phyloP scores from a whole-genome alignment of 306 rosid species.

The Leucaena leucocephala region DNA sequence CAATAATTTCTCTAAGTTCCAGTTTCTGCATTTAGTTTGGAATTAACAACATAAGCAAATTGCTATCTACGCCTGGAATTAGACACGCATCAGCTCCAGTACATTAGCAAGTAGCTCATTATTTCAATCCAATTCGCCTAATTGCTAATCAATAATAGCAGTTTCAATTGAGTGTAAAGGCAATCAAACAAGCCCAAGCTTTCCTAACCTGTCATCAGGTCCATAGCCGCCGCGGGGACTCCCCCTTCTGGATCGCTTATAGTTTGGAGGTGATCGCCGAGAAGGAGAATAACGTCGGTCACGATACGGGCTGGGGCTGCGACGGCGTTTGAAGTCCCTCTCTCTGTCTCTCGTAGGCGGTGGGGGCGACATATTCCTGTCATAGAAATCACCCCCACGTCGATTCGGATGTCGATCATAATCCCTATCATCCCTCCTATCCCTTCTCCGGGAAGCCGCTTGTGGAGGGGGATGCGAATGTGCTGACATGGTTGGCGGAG shows the following conservation, averaged over 20 bases:
- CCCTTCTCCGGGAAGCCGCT: slow-evolving; percentile 46
- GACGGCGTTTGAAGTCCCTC: slow-evolving; percentile 81
- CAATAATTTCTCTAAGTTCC: neutral
- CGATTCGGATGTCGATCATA: slow-evolving; percentile 75
- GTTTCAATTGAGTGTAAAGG: neutral
- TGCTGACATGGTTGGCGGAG: slow-evolving; percentile 1
- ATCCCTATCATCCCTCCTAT: slow-evolving; percentile 72
- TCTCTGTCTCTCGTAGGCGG: slow-evolving; percentile 67
- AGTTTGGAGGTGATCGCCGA: slow-evolving; percentile 75
- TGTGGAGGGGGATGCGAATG: slow-evolving; percentile 28
- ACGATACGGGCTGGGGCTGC: slow-evolving; percentile 71
- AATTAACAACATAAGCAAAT: neutral
- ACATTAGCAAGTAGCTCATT: neutral
- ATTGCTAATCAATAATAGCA: neutral
- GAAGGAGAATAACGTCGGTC: slow-evolving; percentile 84
- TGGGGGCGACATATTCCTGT: slow-evolving; percentile 67
- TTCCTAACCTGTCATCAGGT: slow-evolving; percentile 66
- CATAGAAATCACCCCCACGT: slow-evolving; percentile 67
- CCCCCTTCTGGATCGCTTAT: slow-evolving; percentile 80
- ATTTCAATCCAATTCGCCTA: slow-evolving; percentile 9
- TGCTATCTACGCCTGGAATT: neutral
- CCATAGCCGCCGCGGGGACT: slow-evolving; percentile 90
- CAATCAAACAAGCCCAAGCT: neutral
- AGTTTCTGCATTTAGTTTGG: neutral
- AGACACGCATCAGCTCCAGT: neutral